phyloP scores from a whole-genome alignment of 129 eudicot genomes.

The Artemisia tridentata region DNA sequence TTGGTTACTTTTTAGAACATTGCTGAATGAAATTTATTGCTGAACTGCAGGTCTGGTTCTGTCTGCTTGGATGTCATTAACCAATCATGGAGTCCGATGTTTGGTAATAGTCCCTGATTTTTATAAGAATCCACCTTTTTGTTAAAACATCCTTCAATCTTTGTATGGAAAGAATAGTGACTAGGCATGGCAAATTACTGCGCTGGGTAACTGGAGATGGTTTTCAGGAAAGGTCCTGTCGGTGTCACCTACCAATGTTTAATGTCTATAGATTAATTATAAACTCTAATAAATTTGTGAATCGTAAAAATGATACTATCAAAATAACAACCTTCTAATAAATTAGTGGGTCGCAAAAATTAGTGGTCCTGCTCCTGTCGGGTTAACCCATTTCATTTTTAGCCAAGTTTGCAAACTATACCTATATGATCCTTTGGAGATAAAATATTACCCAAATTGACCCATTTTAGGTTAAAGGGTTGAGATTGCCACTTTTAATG shows the following conservation, averaged over 20 bases:
- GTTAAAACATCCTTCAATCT: neutral
- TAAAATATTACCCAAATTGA: neutral
- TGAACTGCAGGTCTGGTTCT: slow-evolving; percentile 76
- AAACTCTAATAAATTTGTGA: no score
- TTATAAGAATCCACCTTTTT: neutral
- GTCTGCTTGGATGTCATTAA: slow-evolving; percentile 92
- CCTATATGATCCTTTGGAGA: slow-evolving; percentile 4
- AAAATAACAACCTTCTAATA: neutral
- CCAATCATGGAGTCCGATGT: slow-evolving; percentile 97
- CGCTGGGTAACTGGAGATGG: slow-evolving; percentile 6
- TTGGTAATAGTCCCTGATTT: slow-evolving; percentile 45
- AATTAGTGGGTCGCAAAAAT: no score
- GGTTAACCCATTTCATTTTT: neutral
- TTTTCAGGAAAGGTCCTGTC: neutral
- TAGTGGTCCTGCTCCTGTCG: no score
- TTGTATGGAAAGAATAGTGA: neutral
- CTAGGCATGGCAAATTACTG: neutral
- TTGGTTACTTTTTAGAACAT: neutral
- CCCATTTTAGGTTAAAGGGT: neutral
- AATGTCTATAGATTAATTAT: no score
- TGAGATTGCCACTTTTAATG: neutral
- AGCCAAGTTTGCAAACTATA: neutral
- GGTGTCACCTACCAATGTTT: neutral
- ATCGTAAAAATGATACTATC: neutral
- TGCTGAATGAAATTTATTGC: slow-evolving; percentile 21